Percentiles rank a stretch among this genome's conserved stretches.
Conservation (phyloP, 1,139 yeast genomes). For the Geotrichum armillariae region DNA sequence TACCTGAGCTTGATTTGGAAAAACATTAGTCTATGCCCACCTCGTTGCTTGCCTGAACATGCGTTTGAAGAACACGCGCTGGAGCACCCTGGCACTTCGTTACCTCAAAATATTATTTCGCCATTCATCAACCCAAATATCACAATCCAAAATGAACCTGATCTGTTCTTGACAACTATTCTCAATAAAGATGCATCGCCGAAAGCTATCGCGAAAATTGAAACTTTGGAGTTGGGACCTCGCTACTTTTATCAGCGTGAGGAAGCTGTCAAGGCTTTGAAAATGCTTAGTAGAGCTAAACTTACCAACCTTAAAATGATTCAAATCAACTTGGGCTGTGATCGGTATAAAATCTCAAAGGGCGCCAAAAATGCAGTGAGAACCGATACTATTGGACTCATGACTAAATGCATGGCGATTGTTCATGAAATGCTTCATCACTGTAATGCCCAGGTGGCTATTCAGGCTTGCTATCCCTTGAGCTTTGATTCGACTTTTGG, state of each 20-base stretch:
- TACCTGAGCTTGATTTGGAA: slow-evolving; percentile 13
- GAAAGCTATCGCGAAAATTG: slow-evolving; percentile 14
- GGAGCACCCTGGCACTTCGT: slow-evolving; percentile 17
- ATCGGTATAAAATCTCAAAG: slow-evolving; percentile 17
- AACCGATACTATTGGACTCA: slow-evolving; percentile 14
- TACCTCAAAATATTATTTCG: slow-evolving; percentile 10
- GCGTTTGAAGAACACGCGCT: slow-evolving; percentile 13
- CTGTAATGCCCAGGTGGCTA: slow-evolving; percentile 12
- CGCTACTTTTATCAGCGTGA: slow-evolving; percentile 17
- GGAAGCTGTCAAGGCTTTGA: slow-evolving; percentile 16
- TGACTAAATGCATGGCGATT: slow-evolving; percentile 12
- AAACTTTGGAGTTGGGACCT: slow-evolving; percentile 17
- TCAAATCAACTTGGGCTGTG: slow-evolving; percentile 19
- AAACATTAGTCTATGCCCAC: slow-evolving; percentile 17
- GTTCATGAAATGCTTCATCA: slow-evolving; percentile 13
- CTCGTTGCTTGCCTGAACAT: slow-evolving; percentile 13
- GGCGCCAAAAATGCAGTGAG: slow-evolving; percentile 13
- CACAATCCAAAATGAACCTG: slow-evolving; percentile 14
- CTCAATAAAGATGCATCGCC: slow-evolving; percentile 13
- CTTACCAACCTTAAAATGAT: slow-evolving; percentile 11
- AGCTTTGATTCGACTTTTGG: slow-evolving; percentile 14
- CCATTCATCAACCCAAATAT: slow-evolving; percentile 14
- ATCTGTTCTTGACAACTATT: slow-evolving; percentile 10
- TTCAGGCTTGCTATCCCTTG: slow-evolving; percentile 20
- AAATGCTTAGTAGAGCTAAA: slow-evolving; percentile 6